Evolutionary conservation across 176 grass and related monocot genomes (phyloP).

Genomic region (Bonia amplexicaulis): DNA sequence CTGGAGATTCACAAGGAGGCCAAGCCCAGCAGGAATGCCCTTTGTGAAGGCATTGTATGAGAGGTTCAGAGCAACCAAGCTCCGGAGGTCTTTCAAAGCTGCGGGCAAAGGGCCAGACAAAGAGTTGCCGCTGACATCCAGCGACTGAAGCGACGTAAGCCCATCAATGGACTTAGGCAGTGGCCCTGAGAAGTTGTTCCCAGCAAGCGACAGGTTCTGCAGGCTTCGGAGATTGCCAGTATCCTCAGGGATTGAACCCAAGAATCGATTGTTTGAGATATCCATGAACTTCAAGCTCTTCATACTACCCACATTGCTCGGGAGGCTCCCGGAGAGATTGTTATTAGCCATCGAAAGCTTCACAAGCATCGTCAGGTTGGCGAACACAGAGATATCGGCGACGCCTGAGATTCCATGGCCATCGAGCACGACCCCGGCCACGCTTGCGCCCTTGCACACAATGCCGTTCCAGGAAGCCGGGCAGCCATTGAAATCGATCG

Average conservation of each 20-base stretch:
- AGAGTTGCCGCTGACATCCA: constrained; percentile 75
- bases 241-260: constrained; percentile 47
- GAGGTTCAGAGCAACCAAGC: constrained; percentile 67
- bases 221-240: constrained; percentile 66
- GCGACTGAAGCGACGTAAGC: constrained; percentile 63
- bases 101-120: constrained; percentile 57
- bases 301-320: constrained; percentile 43
- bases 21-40: constrained; percentile 66
- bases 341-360: constrained; percentile 85
- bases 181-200: constrained; percentile 84
- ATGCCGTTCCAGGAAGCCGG: constrained; percentile 92
- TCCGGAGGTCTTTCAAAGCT: constrained; percentile 55
- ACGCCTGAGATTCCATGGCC: constrained; percentile 65
- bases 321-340: constrained; percentile 77
- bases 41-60: constrained; percentile 81
- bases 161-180: constrained; percentile 64
- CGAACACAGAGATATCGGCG: constrained; percentile 69
- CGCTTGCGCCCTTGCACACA: constrained; percentile 74
- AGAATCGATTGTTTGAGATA: constrained; percentile 75
- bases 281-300: constrained; percentile 84
- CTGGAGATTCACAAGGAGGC: constrained; percentile 54
- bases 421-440: constrained; percentile 79
- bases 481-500: constrained; percentile 89
- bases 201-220: constrained; percentile 72
- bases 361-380: constrained; percentile 76